These are phyloP conservation scores for Aspergillus intermedius DNA, from an alignment of 2,329 filamentous ascomycete species.

Conservation along the genomic window DNA sequence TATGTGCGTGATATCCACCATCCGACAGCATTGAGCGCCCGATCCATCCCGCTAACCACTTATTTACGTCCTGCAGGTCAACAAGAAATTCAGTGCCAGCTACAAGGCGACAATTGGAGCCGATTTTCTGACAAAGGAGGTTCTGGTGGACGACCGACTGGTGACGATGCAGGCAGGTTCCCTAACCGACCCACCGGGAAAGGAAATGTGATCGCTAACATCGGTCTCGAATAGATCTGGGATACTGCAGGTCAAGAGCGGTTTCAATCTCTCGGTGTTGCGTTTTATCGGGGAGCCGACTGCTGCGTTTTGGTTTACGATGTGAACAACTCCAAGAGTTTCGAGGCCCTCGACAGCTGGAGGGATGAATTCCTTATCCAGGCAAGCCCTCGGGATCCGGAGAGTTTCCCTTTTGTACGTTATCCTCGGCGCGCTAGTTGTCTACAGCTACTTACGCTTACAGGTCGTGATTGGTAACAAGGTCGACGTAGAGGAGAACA, in stretches of 20 bases:
- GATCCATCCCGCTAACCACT: constrained; percentile 11
- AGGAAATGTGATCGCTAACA: constrained; percentile 5
- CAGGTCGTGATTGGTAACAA: constrained; percentile 96
- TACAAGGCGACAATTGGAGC: constrained; percentile 99
- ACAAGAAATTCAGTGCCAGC: constrained; percentile 99
- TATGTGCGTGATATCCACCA: constrained; percentile 63
- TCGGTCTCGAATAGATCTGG: constrained; percentile 63
- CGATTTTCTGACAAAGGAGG: constrained; percentile 97
- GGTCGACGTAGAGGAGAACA: constrained; percentile 97
- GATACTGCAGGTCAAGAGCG: constrained; percentile 96
- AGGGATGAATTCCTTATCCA: constrained; percentile 97
- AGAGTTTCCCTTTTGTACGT: constrained; percentile 94
- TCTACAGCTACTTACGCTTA: neutral
- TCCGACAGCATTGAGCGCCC: neutral
- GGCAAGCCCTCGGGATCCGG: constrained; percentile 89
- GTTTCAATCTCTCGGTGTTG: constrained; percentile 93
- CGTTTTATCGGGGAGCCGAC: constrained; percentile 95
- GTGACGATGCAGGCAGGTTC: constrained; percentile 88
- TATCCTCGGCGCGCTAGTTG: neutral
- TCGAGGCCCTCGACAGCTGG: constrained; percentile 97
- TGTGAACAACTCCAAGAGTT: constrained; percentile 98
- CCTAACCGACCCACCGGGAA: constrained; percentile 1
- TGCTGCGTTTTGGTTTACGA: constrained; percentile 98
- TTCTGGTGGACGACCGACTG: constrained; percentile 90
- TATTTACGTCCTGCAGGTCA: constrained; percentile 59